Evolutionary conservation across 1,139 yeast genomes (phyloP).

Genomic region (Geotrichum candidum): DNA sequence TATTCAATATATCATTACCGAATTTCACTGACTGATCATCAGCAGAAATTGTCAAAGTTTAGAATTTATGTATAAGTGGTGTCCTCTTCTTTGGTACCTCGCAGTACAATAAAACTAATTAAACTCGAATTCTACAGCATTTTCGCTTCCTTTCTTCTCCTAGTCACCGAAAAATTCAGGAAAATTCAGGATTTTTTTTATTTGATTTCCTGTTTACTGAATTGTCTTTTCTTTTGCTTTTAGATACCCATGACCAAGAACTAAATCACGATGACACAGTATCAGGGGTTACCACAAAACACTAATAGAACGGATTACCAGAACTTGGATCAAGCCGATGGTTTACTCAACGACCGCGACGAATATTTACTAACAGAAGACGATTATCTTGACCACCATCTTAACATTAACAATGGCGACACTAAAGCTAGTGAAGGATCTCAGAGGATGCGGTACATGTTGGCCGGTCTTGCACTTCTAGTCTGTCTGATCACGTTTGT

Average conservation of each 20-base stretch:
- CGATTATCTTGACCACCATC: conserved; percentile 1
- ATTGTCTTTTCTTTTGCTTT: neutral
- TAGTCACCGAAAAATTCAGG: neutral
- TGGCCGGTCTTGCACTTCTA: conserved; percentile 51
- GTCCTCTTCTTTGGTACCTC: neutral
- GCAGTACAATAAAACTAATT: neutral
- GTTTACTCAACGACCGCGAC: neutral
- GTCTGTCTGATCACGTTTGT: conserved; percentile 64
- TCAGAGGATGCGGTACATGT: conserved; percentile 17
- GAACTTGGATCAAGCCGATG: neutral
- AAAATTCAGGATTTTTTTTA: neutral
- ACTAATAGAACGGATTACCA: conserved; percentile 5
- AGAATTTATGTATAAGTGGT: neutral
- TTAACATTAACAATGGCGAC: neutral
- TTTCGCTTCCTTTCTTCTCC: neutral
- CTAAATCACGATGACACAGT: conserved; percentile 2
- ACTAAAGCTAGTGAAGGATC: conserved; percentile 1
- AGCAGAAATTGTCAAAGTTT: neutral
- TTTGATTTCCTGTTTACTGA: neutral
- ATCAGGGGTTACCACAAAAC: conserved; percentile 12
- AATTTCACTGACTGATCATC: neutral
- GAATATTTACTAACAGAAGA: neutral
- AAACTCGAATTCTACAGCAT: neutral
- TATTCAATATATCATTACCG: too few relatives aligned
- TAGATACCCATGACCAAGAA: neutral